A percentile compares a stretch with the other conserved stretches of the same genome.
phyloP scores from a whole-genome alignment of 352 stramenopile genomes.

The Phytophthora fragariaefolia region DNA sequence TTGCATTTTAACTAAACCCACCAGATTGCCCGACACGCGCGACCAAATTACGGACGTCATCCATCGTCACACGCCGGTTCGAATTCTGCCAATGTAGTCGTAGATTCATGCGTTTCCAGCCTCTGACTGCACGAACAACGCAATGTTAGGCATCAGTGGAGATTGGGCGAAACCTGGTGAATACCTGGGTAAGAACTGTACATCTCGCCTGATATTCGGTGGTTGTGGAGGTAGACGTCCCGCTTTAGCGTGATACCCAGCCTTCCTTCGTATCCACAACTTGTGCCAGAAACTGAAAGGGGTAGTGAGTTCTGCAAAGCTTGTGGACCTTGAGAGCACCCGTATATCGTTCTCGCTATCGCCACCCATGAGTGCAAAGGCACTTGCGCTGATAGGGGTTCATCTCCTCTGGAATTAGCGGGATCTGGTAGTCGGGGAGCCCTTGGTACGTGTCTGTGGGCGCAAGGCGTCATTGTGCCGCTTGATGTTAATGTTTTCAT shows the following conservation, averaged over 20 bases:
- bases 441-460: no score
- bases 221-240: slow-evolving; percentile 10
- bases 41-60: background rate
- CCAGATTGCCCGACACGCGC: background rate
- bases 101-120: slow-evolving; percentile 1
- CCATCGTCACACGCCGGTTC: slow-evolving; percentile 10
- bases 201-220: background rate
- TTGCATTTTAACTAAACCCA: background rate
- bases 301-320: background rate
- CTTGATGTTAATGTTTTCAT: no score
- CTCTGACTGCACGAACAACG: slow-evolving; percentile 6
- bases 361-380: no score
- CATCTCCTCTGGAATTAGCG: no score
- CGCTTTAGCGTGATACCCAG: slow-evolving; percentile 13
- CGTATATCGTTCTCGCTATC: slow-evolving; percentile 3
- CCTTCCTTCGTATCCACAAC: background rate
- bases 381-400: no score
- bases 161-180: slow-evolving; percentile 10
- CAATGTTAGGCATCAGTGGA: slow-evolving; percentile 7
- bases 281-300: slow-evolving; percentile 16
- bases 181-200: slow-evolving; percentile 23
- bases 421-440: no score
- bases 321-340: background rate
- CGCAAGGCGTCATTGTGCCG: no score
- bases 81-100: slow-evolving; percentile 17